Conservation (phyloP, 495 filamentous ascomycete species). For the Neurospora cerealis region DNA sequence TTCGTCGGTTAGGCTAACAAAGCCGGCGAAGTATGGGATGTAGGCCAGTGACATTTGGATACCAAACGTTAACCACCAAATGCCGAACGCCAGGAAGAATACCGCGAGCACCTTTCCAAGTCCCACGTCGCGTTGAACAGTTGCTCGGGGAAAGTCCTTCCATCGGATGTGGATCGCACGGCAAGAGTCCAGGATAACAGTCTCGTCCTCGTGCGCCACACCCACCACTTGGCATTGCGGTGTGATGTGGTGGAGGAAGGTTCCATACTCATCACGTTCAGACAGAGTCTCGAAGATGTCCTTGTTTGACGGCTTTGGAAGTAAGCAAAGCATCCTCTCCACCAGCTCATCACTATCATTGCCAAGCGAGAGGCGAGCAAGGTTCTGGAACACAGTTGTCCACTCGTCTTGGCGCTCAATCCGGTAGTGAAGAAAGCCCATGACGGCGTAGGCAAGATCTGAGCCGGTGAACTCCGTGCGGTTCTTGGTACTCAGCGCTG, state of each 20-base stretch:
- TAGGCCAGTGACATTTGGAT: conserved; percentile 1
- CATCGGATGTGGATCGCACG: conserved; percentile 15
- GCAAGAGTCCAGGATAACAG: conserved; percentile 13
- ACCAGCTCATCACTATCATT: conserved; percentile 18
- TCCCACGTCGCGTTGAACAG: background rate
- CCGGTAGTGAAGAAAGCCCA: conserved; percentile 26
- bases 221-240: conserved; percentile 8
- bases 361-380: conserved; percentile 26
- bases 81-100: background rate
- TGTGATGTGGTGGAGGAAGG: conserved; percentile 6
- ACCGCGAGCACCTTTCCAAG: background rate
- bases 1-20: conserved; percentile 18
- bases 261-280: conserved; percentile 7
- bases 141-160: background rate
- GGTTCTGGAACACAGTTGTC: conserved; percentile 33
- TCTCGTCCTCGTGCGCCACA: conserved; percentile 8
- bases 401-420: conserved; percentile 21
- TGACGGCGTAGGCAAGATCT: conserved; percentile 37
- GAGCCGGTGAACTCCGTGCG: conserved; percentile 6
- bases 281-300: background rate
- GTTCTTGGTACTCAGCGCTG: conserved; percentile 6
- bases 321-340: conserved; percentile 12
- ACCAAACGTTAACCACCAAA: background rate
- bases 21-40: conserved; percentile 1
- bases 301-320: background rate